phyloP scores from a whole-genome alignment of 352 stramenopile genomes.

The Phytophthora constricta region DNA sequence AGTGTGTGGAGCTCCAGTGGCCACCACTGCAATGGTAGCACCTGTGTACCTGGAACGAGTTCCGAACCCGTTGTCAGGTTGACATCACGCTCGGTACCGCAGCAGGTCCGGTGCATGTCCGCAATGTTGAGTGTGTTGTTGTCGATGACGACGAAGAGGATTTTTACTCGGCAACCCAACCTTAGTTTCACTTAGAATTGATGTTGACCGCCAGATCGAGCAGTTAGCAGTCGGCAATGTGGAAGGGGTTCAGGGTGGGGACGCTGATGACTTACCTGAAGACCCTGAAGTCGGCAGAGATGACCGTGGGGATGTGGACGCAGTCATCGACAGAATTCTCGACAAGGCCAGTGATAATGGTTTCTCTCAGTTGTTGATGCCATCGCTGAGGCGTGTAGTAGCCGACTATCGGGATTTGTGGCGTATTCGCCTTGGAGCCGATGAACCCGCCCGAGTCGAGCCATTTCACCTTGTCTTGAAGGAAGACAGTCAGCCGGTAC shows the following conservation, averaged over 20 bases:
- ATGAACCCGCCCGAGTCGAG: neutral
- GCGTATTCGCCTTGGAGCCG: neutral
- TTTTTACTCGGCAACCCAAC: neutral
- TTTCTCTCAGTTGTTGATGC: neutral
- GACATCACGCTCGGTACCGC: neutral
- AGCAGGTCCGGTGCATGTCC: neutral
- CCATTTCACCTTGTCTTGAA: neutral
- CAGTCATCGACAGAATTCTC: neutral
- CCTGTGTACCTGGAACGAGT: neutral
- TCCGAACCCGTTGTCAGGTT: neutral
- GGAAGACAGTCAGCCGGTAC: neutral
- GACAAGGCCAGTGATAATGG: neutral
- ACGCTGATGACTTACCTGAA: neutral
- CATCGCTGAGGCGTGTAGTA: neutral
- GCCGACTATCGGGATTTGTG: neutral
- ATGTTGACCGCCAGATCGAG: neutral
- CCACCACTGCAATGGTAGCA: neutral
- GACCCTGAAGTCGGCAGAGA: neutral
- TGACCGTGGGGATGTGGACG: neutral
- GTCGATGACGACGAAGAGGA: neutral
- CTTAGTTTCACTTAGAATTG: neutral
- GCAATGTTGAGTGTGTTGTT: neutral
- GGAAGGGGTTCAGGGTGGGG: neutral
- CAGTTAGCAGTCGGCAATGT: neutral
- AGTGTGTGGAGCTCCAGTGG: neutral